Evolutionary conservation across 1,284 basidiomycete genomes (phyloP).

Genomic region (Lentinula novae-zelandiae): DNA sequence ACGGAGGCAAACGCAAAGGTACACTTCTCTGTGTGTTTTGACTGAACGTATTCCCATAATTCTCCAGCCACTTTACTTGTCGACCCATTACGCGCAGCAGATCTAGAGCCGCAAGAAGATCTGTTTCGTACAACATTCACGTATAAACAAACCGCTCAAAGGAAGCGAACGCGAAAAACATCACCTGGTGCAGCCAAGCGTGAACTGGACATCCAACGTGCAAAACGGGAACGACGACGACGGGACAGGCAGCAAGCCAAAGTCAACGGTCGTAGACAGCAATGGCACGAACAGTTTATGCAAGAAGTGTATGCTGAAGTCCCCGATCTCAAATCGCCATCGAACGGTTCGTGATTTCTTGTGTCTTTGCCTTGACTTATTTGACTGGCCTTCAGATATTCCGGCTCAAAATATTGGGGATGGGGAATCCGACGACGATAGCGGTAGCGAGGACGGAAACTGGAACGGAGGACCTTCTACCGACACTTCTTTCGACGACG

Average conservation of each 20-base stretch:
- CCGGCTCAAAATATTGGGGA: not conserved
- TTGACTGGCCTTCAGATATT: not conserved
- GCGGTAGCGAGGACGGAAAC: slow-evolving; percentile 17
- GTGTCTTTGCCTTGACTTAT: not conserved
- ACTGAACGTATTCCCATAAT: not conserved
- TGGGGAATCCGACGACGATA: slow-evolving; percentile 14
- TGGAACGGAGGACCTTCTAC: slow-evolving; percentile 13
- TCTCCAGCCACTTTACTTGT: slow-evolving; percentile 27
- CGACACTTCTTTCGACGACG: slow-evolving; percentile 25
- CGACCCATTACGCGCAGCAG: slow-evolving; percentile 24
- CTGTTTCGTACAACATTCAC: slow-evolving; percentile 26
- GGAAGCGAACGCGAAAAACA: slow-evolving; percentile 45
- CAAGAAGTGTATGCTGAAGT: slow-evolving; percentile 36
- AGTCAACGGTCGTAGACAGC: slow-evolving; percentile 32
- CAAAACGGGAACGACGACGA: slow-evolving; percentile 36
- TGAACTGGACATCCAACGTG: slow-evolving; percentile 33
- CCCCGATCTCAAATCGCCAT: slow-evolving; percentile 21
- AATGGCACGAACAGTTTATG: slow-evolving; percentile 34
- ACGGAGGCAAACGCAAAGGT: slow-evolving; percentile 47
- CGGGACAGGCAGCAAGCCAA: slow-evolving; percentile 34
- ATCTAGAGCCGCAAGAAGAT: slow-evolving; percentile 28
- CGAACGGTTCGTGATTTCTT: not conserved
- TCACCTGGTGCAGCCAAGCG: slow-evolving; percentile 39
- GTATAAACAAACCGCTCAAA: slow-evolving; percentile 23
- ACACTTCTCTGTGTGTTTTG: slow-evolving; percentile 3